Conservation (phyloP, 2,329 filamentous ascomycete species). For the Fusarium papillatum region DNA sequence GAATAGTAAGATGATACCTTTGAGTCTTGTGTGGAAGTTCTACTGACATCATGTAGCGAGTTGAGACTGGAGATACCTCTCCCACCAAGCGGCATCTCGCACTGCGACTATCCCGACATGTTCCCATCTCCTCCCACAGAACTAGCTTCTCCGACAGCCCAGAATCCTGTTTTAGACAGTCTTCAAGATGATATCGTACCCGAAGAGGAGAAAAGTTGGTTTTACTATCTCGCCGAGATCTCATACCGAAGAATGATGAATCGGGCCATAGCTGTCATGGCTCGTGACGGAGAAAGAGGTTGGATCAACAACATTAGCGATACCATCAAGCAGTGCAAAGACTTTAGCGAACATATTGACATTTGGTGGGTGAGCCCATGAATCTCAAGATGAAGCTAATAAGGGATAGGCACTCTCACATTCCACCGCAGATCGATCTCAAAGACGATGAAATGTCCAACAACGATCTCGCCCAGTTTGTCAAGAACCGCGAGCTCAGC, state of each 20-base stretch:
- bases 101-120: conserved; percentile 49
- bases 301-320: neutral
- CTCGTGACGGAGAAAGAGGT: conserved; percentile 8
- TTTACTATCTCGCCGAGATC: conserved; percentile 59
- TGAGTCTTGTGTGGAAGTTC: neutral
- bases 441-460: neutral
- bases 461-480: neutral
- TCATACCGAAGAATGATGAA: conserved; percentile 57
- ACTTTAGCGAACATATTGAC: neutral
- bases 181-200: neutral
- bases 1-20: neutral
- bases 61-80: conserved; percentile 52
- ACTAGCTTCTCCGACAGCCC: neutral
- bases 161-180: neutral
- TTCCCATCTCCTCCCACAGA: conserved; percentile 44
- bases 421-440: neutral
- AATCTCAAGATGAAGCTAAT: neutral
- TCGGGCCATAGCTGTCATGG: conserved; percentile 51
- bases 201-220: conserved; percentile 54
- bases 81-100: conserved; percentile 51
- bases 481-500: neutral
- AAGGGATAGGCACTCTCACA: neutral
- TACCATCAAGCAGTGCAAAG: neutral
- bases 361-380: neutral
- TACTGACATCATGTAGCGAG: neutral